A percentile compares a stretch with the other conserved stretches of the same genome.
These are phyloP conservation scores for Zizania palustris DNA, from an alignment of 202 grass and related monocot genomes.

Conservation along the genomic window DNA sequence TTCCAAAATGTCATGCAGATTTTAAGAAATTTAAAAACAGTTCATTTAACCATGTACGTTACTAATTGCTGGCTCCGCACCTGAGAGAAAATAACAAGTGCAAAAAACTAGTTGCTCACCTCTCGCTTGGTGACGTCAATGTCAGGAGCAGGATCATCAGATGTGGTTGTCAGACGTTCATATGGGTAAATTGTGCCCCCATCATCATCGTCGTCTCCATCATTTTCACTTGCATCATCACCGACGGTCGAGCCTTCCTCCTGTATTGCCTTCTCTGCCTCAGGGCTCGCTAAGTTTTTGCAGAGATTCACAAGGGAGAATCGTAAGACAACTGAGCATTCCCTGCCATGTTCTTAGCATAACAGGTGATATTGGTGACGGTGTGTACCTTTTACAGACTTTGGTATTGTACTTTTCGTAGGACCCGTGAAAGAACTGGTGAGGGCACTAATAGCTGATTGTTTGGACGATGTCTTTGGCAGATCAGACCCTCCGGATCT, in stretches of 20 bases:
- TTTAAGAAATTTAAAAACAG: too few species aligned
- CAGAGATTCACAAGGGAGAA: constrained; percentile 14
- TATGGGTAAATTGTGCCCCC: constrained; percentile 56
- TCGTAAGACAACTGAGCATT: constrained; percentile 6
- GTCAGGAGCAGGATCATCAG: constrained; percentile 55
- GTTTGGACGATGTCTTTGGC: constrained; percentile 44
- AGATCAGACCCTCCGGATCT: constrained; percentile 66
- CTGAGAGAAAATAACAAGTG: not conserved
- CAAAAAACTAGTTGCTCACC: constrained; percentile 38
- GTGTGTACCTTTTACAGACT: constrained; percentile 68
- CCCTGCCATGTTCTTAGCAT: constrained; percentile 6
- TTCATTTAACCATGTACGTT: too few species aligned
- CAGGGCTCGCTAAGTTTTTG: constrained; percentile 40
- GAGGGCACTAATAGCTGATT: constrained; percentile 52
- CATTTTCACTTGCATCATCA: constrained; percentile 41
- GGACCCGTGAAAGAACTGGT: constrained; percentile 72
- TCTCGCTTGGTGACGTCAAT: constrained; percentile 78
- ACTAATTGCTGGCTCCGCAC: too few species aligned
- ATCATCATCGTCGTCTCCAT: constrained; percentile 60
- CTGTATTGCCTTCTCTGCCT: constrained; percentile 48
- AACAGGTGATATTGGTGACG: constrained; percentile 3
- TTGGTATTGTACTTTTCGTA: constrained; percentile 69
- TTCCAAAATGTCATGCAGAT: too few species aligned
- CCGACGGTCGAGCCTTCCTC: constrained; percentile 38
- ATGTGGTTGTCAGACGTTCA: constrained; percentile 55